phyloP scores from a whole-genome alignment of 352 stramenopile species.

The Saprolegnia parasitica region DNA sequence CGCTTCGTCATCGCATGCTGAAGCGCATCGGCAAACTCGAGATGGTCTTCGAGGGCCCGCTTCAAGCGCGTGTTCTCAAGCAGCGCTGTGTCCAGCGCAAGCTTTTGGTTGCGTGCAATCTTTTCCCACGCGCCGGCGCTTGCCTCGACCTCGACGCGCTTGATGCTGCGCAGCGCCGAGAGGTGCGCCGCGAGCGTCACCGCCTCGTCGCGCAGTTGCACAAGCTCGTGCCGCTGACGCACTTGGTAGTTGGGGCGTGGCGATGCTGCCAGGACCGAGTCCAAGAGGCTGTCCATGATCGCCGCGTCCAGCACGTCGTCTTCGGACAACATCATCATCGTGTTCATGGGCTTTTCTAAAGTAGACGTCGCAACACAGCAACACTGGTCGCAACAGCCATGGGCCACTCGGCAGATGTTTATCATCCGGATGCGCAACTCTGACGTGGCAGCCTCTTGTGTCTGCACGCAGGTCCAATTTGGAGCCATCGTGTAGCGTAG shows the following conservation, averaged over 20 bases:
- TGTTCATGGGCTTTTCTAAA: no score
- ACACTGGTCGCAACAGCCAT: no score
- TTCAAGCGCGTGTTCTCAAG: constrained; percentile 15
- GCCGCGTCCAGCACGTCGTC: constrained; percentile 1
- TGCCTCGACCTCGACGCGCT: not conserved
- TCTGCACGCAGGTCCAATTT: no score
- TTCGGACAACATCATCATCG: not conserved
- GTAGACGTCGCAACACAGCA: no score
- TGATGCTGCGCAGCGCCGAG: not conserved
- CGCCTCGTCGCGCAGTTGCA: not conserved
- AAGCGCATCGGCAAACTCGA: not conserved
- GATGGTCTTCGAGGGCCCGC: not conserved
- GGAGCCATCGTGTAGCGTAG: no score
- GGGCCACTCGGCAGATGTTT: no score
- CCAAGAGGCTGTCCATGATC: constrained; percentile 7
- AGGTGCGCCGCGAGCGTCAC: not conserved
- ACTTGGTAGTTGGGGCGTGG: constrained; percentile 1
- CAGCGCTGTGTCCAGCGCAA: not conserved
- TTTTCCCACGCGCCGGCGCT: not conserved
- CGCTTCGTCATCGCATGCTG: not conserved
- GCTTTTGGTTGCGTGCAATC: not conserved
- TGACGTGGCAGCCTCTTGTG: no score
- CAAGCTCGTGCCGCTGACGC: not conserved
- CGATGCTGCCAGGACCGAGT: not conserved
- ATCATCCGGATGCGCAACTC: no score